Evolutionary conservation across 2,329 filamentous ascomycete genomes (phyloP), one percentile per base, ranked within the genome.

Genomic region (Exophiala spinifera): DNA sequence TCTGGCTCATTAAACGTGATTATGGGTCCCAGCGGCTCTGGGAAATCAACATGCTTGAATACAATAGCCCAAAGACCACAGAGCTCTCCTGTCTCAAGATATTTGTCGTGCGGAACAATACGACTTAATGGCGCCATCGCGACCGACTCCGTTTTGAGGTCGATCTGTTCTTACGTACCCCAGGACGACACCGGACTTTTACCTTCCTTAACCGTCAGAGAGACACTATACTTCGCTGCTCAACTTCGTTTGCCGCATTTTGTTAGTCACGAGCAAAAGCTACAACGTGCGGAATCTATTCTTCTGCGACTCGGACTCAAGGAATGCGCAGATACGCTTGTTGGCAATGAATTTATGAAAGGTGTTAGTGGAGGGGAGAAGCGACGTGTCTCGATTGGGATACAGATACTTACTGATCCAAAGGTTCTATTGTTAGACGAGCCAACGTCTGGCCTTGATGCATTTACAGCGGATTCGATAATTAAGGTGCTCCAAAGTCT

Each of bases 291-390:
- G 51, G 76, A 85, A 51, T 78, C 77, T 1, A 78, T 95, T 1
- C 73, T 95, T 7, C 75, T 78, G 4, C 80, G 86, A 0, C 92
- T 95, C 59, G 90, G 89, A 7, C 79, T 95, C 2, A 76, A 79
- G 25, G 76, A 79, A 1, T 88, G 91, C 65, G 79, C 84, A 1
- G 74, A 88, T 57, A 86, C 85, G 2, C 72, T 95, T 40, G 84
- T 95, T 59, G 90, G 90, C 28, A 95, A 89, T 0, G 87, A 89
- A 0, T 86, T 94, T 59, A 81, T 84, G 10, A 94, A 91, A 70
- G 90, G 90, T 11, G 84, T 95, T 54, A 89, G 85, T 59, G 90
- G 90, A 46, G 90, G 89, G 1, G 89, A 95, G 74, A 95, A 94
- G 75, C 80, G 88, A 34, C 80, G 90, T 46, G 79, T 92, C 4